A percentile compares a stretch with the other conserved stretches of the same genome.
These are phyloP conservation scores for Babesia divergens DNA, from an alignment of 169 alveolate species.

Conservation along the genomic window DNA sequence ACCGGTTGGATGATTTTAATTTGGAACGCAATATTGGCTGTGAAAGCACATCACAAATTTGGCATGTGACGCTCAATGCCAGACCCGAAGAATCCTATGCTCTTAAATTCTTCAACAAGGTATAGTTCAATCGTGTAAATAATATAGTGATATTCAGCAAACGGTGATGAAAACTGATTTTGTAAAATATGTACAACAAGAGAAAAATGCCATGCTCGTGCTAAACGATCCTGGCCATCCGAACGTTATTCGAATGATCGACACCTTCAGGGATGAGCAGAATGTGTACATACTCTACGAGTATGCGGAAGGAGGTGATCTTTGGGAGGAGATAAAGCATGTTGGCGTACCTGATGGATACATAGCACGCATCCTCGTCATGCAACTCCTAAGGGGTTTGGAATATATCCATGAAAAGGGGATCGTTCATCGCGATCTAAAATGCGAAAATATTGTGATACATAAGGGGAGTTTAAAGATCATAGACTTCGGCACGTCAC, in stretches of 20 bases:
- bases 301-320: constrained; percentile 75
- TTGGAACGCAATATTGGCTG: constrained; percentile 76
- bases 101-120: constrained; percentile 75
- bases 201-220: constrained; percentile 66
- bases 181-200: constrained; percentile 71
- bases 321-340: constrained; percentile 77
- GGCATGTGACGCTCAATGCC: constrained; percentile 75
- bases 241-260: constrained; percentile 71
- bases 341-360: constrained; percentile 67
- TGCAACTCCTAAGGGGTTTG: constrained; percentile 79
- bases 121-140: neutral
- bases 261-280: constrained; percentile 75
- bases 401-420: constrained; percentile 88
- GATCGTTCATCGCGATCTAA: constrained; percentile 92
- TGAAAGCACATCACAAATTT: constrained; percentile 79
- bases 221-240: constrained; percentile 79
- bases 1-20: constrained; percentile 72
- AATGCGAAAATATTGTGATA: constrained; percentile 91
- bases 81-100: constrained; percentile 71
- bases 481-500: constrained; percentile 92
- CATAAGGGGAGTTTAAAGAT: constrained; percentile 83
- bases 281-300: constrained; percentile 78
- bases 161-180: constrained; percentile 61
- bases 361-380: constrained; percentile 65
- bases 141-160: constrained; percentile 35